Evolutionary conservation across 805 yeast genomes (phyloP), one percentile per base, ranked within the genome.

Genomic region (Scheffersomyces coipomensis): DNA sequence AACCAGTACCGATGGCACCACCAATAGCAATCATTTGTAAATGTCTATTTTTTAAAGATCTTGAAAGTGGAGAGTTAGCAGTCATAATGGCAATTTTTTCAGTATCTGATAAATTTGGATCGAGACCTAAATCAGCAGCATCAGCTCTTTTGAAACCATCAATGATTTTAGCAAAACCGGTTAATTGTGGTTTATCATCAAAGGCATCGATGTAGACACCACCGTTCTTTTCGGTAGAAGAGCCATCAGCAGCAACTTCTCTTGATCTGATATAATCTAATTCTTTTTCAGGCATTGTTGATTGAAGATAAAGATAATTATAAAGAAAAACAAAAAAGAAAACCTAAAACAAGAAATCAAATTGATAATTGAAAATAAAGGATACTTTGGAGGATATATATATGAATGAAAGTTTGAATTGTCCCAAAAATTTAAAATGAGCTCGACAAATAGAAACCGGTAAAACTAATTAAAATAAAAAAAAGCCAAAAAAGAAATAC

Each of bases 1-100:
- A 68, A 56, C 93, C 95, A 11, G 91, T 83, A 52, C 95, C 95
- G 50, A 87, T 85, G 44, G 85, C 76, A 34, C 91, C 89, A 50
- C 91, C 91, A 46, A 85, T 71, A 38, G 93, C 90, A 64, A 85
- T 85, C 88, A 85, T 82, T 47, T 83, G 81, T 49, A 85, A 62
- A 56, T 85, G 91, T 54, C 90, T 73, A 33, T 77, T 73, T 49
- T 77, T 79, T 36, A 82, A 66, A 5, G 72, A 55, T 44, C 83
- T 64, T 24, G 72, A 60, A 39, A 74, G 60, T 13, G 80, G 80
- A 34, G 78, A 62, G 46, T 64, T 67, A 15, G 78, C 71, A 19
- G 79, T 66, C 37, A 56, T 48, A 30, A 64, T 51, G 34, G 67
- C 68, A 16, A 61, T 55, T 47, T 54, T 60, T 45, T 64, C 51